These are phyloP conservation scores for Coemansia sp. DNA, from an alignment of 192 early-diverging fungal genomes.

Conservation along the genomic window DNA sequence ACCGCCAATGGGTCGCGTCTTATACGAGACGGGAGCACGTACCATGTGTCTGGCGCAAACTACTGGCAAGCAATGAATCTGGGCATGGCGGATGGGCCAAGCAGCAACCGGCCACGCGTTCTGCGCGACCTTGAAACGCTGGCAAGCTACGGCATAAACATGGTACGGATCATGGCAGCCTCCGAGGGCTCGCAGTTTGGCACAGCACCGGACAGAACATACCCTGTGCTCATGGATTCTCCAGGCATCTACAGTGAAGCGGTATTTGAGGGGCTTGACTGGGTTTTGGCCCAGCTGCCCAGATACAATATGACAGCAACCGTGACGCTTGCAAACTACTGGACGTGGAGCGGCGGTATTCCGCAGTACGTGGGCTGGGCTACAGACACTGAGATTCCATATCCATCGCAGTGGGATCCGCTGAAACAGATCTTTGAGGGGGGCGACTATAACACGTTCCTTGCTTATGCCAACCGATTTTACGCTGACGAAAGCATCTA, in stretches of 20 bases:
- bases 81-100: constrained; percentile 43
- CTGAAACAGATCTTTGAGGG: constrained; percentile 14
- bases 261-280: constrained; percentile 67
- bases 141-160: constrained; percentile 57
- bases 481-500: constrained; percentile 43
- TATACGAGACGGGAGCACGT: constrained; percentile 22
- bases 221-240: constrained; percentile 58
- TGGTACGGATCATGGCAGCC: constrained; percentile 63
- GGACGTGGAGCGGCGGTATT: constrained; percentile 73
- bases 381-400: constrained; percentile 58
- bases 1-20: constrained; percentile 47
- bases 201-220: constrained; percentile 58
- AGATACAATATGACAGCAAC: constrained; percentile 60
- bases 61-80: constrained; percentile 80
- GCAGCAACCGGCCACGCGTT: constrained; percentile 59
- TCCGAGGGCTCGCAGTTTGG: constrained; percentile 61
- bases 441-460: constrained; percentile 49
- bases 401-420: constrained; percentile 55
- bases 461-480: constrained; percentile 56
- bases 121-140: constrained; percentile 55
- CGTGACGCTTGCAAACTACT: constrained; percentile 63
- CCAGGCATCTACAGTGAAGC: constrained; percentile 60
- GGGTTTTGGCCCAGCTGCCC: constrained; percentile 58
- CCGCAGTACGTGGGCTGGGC: constrained; percentile 68
- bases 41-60: constrained; percentile 61